A percentile compares a stretch with the other conserved stretches of the same genome.
phyloP scores from a whole-genome alignment of 371 early-diverging fungal genomes.

The Apophysomyces elegans region DNA sequence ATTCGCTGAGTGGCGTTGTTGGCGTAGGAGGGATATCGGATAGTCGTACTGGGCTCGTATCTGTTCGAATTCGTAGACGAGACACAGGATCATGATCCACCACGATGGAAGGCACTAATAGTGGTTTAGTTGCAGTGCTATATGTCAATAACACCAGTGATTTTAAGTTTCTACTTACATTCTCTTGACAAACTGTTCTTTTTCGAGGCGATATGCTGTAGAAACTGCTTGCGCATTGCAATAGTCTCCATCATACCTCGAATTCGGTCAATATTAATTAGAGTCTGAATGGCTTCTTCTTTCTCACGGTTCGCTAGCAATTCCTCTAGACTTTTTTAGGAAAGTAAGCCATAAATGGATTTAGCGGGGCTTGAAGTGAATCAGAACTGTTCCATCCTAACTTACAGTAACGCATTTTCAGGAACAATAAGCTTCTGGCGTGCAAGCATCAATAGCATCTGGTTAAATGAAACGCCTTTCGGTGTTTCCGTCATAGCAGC shows the following conservation, averaged over 20 bases:
- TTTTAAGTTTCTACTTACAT: neutral
- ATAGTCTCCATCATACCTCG: constrained; percentile 52
- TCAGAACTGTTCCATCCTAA: neutral
- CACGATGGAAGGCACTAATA: constrained; percentile 37
- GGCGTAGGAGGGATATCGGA: neutral
- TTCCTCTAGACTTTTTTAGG: constrained; percentile 43
- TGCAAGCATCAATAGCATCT: constrained; percentile 62
- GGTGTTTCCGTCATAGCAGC: constrained; percentile 38
- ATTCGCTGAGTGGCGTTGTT: neutral
- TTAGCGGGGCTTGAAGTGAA: too few species aligned
- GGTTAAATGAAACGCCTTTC: constrained; percentile 62
- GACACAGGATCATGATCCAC: constrained; percentile 26
- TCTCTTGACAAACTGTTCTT: constrained; percentile 14
- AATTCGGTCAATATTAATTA: constrained; percentile 52
- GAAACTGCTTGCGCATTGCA: constrained; percentile 47
- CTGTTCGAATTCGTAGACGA: constrained; percentile 4
- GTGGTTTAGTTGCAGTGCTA: neutral
- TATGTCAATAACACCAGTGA: too few species aligned
- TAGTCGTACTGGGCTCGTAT: neutral
- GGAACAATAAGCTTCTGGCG: constrained; percentile 63
- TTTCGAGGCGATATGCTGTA: constrained; percentile 39
- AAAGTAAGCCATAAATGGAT: neutral
- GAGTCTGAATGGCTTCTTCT: constrained; percentile 45
- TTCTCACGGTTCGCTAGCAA: constrained; percentile 46
- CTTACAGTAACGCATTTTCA: constrained; percentile 55